Base-by-base conservation (phyloP, 495 filamentous ascomycete genomes). In the Aspergillus nidulans region DNA sequence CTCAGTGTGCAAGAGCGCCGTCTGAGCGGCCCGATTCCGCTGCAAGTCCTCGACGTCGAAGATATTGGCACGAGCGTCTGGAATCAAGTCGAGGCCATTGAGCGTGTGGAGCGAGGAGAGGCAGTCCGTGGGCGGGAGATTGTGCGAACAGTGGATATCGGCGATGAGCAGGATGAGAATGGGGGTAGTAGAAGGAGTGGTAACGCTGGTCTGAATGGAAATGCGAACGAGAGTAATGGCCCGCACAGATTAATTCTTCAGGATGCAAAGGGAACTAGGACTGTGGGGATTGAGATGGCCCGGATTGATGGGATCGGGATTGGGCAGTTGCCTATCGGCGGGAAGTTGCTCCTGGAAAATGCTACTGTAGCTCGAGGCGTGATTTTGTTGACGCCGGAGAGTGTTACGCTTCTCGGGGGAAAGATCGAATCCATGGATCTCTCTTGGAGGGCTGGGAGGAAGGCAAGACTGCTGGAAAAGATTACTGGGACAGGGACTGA, bases 21-120 rank as follows among this genome's bases (percentile, higher is more conserved):
- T 0, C 69, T 95, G 0, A 34, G 69, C 0, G 77, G 76, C 0
- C 77, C 89, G 18, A 76, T 92, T 6, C 77, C 84, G 0, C 85
- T 94, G 6, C 94, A 98, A 66, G 82, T 97, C 0, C 68, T 95
- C 0, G 90, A 90, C 43, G 79, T 97, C 16, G 88, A 92, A 62
- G 91, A 96, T 62, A 76, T 97, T 38, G 79, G 84, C 13, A 79
- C 78, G 13, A 88, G 85, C 60, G 77, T 85, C 19, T 92, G 91
- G 87, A 85, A 87, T 61, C 89, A 95, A 62, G 81, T 96, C 36
- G 92, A 97, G 61, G 83, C 83, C 19, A 77, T 97, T 21, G 94
- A 98, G 68, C 84, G 87, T 41, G 73, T 83, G 8, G 88, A 91
- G 66, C 78, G 91, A 7, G 92, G 92, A 2, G 94, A 97, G 68